phyloP scores from a whole-genome alignment of 768 basidiomycete genomes.

The Tulasnella sp. region DNA sequence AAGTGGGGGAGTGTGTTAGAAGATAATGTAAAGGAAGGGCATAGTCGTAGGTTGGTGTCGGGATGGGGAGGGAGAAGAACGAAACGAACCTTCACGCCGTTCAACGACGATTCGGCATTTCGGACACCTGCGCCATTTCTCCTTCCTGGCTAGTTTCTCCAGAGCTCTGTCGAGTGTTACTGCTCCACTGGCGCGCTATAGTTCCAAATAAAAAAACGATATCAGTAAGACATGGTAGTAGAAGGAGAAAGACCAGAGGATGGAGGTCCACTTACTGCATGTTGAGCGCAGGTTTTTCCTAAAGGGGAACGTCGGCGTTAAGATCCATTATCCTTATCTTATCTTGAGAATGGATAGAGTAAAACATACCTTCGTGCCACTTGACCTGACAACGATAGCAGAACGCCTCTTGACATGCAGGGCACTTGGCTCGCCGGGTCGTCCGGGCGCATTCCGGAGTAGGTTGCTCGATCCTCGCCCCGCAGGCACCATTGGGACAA shows the following conservation, averaged over 20 bases:
- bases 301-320: not conserved
- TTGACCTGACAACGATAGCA: constrained; percentile 9
- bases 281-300: constrained; percentile 19
- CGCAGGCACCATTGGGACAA: constrained; percentile 2
- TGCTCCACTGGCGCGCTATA: not conserved
- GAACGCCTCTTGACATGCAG: constrained; percentile 18
- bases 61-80: not conserved
- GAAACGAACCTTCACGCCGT: not conserved
- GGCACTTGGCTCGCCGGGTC: not conserved
- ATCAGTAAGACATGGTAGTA: not conserved
- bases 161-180: constrained; percentile 2
- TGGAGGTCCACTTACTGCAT: not conserved
- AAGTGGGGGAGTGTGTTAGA: too few relatives aligned
- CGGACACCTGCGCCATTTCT: constrained; percentile 25
- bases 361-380: constrained; percentile 23
- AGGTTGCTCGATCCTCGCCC: not conserved
- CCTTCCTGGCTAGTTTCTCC: constrained; percentile 8
- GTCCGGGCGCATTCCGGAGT: not conserved
- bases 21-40: too few relatives aligned
- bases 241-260: not conserved
- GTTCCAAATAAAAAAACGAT: not conserved
- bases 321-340: not conserved
- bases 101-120: constrained; percentile 30
- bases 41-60: not conserved
- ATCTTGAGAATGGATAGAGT: not conserved